A percentile compares a stretch with the other conserved stretches of the same genome.
Conservation (phyloP, 2,329 filamentous ascomycete genomes). For the Periconia macrospinosa region DNA sequence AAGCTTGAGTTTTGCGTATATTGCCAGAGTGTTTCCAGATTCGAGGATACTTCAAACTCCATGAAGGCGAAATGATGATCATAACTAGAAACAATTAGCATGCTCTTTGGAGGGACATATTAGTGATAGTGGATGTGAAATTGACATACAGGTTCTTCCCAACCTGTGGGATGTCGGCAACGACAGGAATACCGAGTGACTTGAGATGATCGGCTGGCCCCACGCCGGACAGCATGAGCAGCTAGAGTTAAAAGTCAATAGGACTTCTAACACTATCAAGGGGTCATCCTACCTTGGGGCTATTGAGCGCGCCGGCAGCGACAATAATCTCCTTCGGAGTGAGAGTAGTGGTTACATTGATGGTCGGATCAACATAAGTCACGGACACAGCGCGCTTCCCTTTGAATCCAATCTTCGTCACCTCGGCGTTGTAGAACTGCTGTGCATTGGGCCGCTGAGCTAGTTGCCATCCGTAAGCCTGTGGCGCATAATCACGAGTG, state of each 20-base stretch:
- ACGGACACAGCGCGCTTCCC: background rate
- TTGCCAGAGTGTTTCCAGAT: constrained; percentile 1
- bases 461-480: background rate
- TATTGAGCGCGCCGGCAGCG: constrained; percentile 57
- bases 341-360: background rate
- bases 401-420: background rate
- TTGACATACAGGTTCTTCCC: background rate
- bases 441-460: background rate
- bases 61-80: constrained; percentile 3
- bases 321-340: constrained; percentile 8
- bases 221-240: constrained; percentile 64
- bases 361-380: background rate
- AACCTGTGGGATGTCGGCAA: constrained; percentile 59
- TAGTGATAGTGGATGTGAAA: no score
- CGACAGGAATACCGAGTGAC: constrained; percentile 53
- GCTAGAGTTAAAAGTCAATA: constrained; percentile 49
- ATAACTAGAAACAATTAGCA: background rate
- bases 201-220: constrained; percentile 56
- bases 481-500: background rate
- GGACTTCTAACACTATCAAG: no score
- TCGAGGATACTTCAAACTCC: background rate
- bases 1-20: background rate
- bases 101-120: no score
- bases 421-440: background rate
- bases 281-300: no score